A percentile compares a stretch with the other conserved stretches of the same genome.
Evolutionary conservation across 177 flowering plant genomes (phyloP).

Genomic region (Tripterygium wilfordii): DNA sequence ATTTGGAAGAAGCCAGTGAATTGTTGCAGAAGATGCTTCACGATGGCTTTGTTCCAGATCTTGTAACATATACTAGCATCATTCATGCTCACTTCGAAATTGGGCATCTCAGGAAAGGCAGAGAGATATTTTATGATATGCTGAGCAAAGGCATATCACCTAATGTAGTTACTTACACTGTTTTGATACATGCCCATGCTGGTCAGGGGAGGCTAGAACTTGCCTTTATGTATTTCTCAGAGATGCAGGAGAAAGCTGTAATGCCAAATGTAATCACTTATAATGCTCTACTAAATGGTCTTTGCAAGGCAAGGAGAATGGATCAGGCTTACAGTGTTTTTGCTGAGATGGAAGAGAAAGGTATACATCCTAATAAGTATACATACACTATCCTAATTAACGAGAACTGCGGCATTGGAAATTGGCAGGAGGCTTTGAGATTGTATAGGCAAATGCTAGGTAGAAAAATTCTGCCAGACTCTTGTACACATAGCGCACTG

Average conservation of each 20-base stretch:
- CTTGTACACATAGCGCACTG: constrained; percentile 44
- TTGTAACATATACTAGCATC: constrained; percentile 53
- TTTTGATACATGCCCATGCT: constrained; percentile 62
- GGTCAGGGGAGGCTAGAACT: constrained; percentile 31
- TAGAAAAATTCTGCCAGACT: constrained; percentile 54
- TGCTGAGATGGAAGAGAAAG: constrained; percentile 42
- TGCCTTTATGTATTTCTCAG: constrained; percentile 46
- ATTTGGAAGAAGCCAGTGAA: constrained; percentile 37
- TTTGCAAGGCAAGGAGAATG: constrained; percentile 42
- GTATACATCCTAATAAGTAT: constrained; percentile 57
- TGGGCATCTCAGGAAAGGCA: constrained; percentile 41
- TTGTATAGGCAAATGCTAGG: constrained; percentile 60
- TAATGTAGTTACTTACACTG: constrained; percentile 66
- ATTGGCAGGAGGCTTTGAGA: constrained; percentile 57
- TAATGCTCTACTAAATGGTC: constrained; percentile 63
- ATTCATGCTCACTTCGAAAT: constrained; percentile 42
- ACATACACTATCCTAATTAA: constrained; percentile 59
- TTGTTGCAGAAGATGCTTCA: constrained; percentile 41
- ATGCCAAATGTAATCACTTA: constrained; percentile 66
- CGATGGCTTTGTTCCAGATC: constrained; percentile 53
- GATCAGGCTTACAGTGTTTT: constrained; percentile 41
- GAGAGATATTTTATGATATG: constrained; percentile 47
- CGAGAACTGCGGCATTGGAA: constrained; percentile 38
- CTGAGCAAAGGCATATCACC: constrained; percentile 41
- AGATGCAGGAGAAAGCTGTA: constrained; percentile 49